Percentiles rank a stretch among this genome's conserved stretches.
Conservation (phyloP, 192 early-diverging fungal species). For the Rhizophagus sp. region DNA sequence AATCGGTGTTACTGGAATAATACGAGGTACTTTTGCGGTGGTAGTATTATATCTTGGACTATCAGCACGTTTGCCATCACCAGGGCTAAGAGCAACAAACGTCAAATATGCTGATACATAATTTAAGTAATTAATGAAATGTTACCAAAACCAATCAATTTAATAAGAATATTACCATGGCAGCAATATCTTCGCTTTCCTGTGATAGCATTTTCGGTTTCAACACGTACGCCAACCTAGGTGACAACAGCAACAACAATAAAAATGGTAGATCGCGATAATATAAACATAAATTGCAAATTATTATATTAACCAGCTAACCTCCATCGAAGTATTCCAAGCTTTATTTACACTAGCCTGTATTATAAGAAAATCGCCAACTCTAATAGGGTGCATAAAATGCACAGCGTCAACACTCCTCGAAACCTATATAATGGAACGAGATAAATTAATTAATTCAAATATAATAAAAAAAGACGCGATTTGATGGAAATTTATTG, state of each 20-base stretch:
- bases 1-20: slow-evolving; percentile 48
- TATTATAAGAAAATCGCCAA: slow-evolving; percentile 63
- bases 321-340: slow-evolving; percentile 75
- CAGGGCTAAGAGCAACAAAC: slow-evolving; percentile 15
- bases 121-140: background rate
- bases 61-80: background rate
- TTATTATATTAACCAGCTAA: background rate
- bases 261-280: background rate
- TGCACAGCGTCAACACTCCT: slow-evolving; percentile 69
- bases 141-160: background rate
- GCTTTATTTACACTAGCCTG: slow-evolving; percentile 65
- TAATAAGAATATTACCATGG: slow-evolving; percentile 51
- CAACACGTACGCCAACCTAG: slow-evolving; percentile 63
- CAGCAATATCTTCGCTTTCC: slow-evolving; percentile 57
- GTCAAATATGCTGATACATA: slow-evolving; percentile 21
- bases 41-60: slow-evolving; percentile 6
- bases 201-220: slow-evolving; percentile 62
- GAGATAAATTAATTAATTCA: background rate
- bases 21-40: slow-evolving; percentile 48
- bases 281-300: background rate
- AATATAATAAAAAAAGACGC: background rate
- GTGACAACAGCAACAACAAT: background rate
- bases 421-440: slow-evolving; percentile 50
- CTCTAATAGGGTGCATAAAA: slow-evolving; percentile 62
- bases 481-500: background rate